A percentile compares a stretch with the other conserved stretches of the same genome.
phyloP scores from a whole-genome alignment of 768 basidiomycete species.

The Podaxis sp. region DNA sequence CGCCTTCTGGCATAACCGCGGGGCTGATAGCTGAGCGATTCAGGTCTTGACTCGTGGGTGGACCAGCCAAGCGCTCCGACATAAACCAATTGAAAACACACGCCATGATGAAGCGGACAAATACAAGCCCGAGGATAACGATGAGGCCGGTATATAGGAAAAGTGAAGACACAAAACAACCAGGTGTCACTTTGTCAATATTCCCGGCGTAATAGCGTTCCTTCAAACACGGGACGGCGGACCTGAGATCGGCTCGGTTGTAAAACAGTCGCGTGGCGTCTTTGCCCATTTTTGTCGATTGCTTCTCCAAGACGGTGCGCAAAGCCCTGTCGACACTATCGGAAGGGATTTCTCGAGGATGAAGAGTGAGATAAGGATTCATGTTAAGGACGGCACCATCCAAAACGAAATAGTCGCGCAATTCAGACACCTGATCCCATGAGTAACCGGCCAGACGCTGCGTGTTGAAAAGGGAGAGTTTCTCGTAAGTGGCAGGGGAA shows the following conservation, averaged over 20 bases:
- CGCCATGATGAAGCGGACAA: constrained; percentile 94
- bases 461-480: constrained; percentile 69
- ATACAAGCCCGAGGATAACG: constrained; percentile 87
- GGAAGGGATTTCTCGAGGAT: constrained; percentile 62
- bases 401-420: constrained; percentile 79
- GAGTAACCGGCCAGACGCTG: constrained; percentile 78
- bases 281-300: constrained; percentile 60
- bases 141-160: constrained; percentile 89
- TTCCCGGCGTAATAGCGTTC: constrained; percentile 90
- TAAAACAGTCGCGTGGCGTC: constrained; percentile 90
- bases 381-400: constrained; percentile 96
- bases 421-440: constrained; percentile 82
- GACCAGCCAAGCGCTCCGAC: constrained; percentile 75
- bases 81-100: constrained; percentile 97
- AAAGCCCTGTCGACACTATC: constrained; percentile 85
- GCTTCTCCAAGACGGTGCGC: constrained; percentile 62
- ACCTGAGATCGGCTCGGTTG: constrained; percentile 61
- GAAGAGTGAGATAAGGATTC: constrained; percentile 76
- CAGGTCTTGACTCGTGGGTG: constrained; percentile 70
- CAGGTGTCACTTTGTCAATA: constrained; percentile 95
- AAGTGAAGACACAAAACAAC: constrained; percentile 88
- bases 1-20: constrained; percentile 94
- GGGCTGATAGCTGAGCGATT: constrained; percentile 88
- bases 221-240: constrained; percentile 76
- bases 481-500: constrained; percentile 50